These are phyloP conservation scores for Alternaria brassicicola DNA, from an alignment of 2,329 filamentous ascomycete genomes.

Conservation along the genomic window DNA sequence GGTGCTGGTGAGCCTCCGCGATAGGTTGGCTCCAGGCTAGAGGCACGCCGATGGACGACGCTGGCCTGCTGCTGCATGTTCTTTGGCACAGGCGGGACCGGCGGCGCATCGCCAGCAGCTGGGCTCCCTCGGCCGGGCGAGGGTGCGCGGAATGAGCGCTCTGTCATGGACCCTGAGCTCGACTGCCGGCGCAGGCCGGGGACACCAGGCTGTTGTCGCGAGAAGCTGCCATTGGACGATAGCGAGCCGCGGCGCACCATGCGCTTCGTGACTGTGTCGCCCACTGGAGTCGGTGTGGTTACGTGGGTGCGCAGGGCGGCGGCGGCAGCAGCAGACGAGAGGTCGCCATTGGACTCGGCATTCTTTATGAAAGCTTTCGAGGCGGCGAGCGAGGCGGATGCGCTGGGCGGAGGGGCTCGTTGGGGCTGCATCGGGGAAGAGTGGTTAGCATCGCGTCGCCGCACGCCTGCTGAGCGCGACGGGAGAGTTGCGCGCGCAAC, in stretches of 20 bases:
- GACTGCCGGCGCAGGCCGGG: slow-evolving; percentile 53
- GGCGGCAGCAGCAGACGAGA: slow-evolving; percentile 86
- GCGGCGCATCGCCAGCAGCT: slow-evolving; percentile 62
- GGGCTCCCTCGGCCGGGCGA: slow-evolving; percentile 54
- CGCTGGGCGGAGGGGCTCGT: slow-evolving; percentile 59
- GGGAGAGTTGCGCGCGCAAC: slow-evolving; percentile 4
- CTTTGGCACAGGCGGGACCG: slow-evolving; percentile 75
- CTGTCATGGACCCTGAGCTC: slow-evolving; percentile 83
- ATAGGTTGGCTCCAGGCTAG: slow-evolving; percentile 59
- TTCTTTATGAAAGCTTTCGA: slow-evolving; percentile 78
- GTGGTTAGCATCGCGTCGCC: slow-evolving; percentile 27
- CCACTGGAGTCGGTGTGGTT: slow-evolving; percentile 77
- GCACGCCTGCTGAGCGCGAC: slow-evolving; percentile 1
- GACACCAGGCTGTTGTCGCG: slow-evolving; percentile 39
- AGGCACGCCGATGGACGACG: slow-evolving; percentile 45
- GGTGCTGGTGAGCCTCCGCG: slow-evolving; percentile 55
- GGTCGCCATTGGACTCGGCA: slow-evolving; percentile 65
- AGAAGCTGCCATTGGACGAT: slow-evolving; percentile 67
- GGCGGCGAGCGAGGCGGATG: slow-evolving; percentile 79
- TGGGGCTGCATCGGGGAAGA: slow-evolving; percentile 37
- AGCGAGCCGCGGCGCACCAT: slow-evolving; percentile 75
- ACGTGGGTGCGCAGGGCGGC: slow-evolving; percentile 81
- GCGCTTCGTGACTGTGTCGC: slow-evolving; percentile 85
- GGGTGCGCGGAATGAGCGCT: slow-evolving; percentile 82
- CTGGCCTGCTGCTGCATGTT: slow-evolving; percentile 44